Evolutionary conservation across 805 yeast genomes (phyloP).

Genomic region (Candida chilensis): DNA sequence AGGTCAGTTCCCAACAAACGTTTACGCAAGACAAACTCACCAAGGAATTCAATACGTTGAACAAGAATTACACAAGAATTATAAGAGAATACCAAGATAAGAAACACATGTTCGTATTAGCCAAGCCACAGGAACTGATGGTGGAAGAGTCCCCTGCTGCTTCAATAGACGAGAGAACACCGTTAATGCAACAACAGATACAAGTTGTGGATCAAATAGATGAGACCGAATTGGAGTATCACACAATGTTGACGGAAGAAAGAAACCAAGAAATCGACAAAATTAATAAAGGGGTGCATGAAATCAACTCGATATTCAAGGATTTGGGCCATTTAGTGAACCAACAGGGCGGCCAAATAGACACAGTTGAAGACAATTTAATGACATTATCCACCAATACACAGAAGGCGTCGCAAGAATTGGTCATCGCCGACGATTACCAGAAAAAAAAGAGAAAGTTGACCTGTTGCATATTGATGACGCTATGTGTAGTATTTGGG

Average conservation of each 20-base stretch:
- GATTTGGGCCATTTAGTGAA: slow-evolving; percentile 71
- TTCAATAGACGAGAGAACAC: neutral
- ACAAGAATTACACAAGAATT: slow-evolving; percentile 30
- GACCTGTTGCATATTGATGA: slow-evolving; percentile 56
- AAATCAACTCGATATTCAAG: slow-evolving; percentile 77
- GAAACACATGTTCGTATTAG: too few species aligned
- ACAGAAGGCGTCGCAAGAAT: slow-evolving; percentile 62
- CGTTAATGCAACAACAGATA: slow-evolving; percentile 17
- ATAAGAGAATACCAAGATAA: slow-evolving; percentile 41
- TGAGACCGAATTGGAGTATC: slow-evolving; percentile 49
- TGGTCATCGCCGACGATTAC: slow-evolving; percentile 65
- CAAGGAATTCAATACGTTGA: slow-evolving; percentile 46
- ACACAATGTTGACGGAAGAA: slow-evolving; percentile 56
- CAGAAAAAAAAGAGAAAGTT: slow-evolving; percentile 66
- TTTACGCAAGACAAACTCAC: slow-evolving; percentile 43
- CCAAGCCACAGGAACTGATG: too few species aligned
- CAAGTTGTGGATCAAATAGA: slow-evolving; percentile 30
- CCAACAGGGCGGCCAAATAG: slow-evolving; percentile 82
- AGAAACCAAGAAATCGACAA: slow-evolving; percentile 64
- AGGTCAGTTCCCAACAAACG: slow-evolving; percentile 13
- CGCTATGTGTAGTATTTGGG: slow-evolving; percentile 48
- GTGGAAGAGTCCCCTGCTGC: too few species aligned
- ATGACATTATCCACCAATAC: slow-evolving; percentile 54
- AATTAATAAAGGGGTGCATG: slow-evolving; percentile 71
- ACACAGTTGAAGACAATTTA: slow-evolving; percentile 76